Conservation (phyloP, 306 rosid species). For the Castanea crenata region DNA sequence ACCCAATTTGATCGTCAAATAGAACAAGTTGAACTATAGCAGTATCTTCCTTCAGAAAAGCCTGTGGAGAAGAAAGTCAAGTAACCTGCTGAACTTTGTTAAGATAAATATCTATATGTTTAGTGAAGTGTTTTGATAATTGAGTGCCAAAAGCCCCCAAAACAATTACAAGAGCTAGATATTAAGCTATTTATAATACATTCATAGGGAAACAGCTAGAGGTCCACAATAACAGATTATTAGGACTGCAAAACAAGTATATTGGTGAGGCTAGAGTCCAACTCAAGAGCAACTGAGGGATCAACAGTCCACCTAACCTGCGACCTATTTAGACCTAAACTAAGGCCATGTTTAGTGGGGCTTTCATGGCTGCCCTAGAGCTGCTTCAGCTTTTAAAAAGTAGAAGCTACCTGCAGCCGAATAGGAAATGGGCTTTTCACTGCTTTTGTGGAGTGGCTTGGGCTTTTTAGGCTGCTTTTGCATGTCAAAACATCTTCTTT, state of each 20-base stretch:
- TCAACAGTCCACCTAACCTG: not conserved
- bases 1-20: constrained; percentile 95
- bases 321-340: not conserved
- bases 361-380: not conserved
- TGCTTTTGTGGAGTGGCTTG: not conserved
- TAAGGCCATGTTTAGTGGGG: not conserved
- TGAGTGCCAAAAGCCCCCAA: constrained; percentile 29
- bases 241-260: constrained; percentile 10
- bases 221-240: constrained; percentile 7
- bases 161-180: constrained; percentile 18
- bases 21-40: constrained; percentile 94
- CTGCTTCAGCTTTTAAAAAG: not conserved
- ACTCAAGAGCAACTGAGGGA: not conserved
- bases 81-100: constrained; percentile 60
- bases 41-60: constrained; percentile 96
- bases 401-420: not conserved
- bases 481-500: not conserved
- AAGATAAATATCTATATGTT: constrained; percentile 17
- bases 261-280: not conserved
- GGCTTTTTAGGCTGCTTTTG: not conserved
- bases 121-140: constrained; percentile 21
- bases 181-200: not conserved
- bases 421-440: not conserved
- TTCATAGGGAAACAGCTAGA: constrained; percentile 7
- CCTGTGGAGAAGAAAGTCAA: constrained; percentile 95